These are phyloP conservation scores for Microbotryum scabiosae DNA, from an alignment of 1,284 basidiomycete species.

Conservation along the genomic window DNA sequence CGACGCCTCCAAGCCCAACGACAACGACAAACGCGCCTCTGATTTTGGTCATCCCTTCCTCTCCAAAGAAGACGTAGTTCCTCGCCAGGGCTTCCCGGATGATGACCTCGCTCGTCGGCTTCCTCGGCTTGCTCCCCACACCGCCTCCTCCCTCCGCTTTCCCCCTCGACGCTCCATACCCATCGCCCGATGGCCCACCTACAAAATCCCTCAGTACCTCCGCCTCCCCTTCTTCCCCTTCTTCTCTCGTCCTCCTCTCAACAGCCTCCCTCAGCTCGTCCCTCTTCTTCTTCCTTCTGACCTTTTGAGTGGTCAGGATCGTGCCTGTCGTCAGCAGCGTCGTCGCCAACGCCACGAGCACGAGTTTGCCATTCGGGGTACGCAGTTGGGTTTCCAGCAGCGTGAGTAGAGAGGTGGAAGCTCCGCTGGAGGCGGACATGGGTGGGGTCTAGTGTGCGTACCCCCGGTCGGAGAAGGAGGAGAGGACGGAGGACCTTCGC, in stretches of 20 bases:
- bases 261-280: neutral
- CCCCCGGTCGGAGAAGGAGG: too few relatives aligned
- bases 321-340: conserved; percentile 16
- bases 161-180: neutral
- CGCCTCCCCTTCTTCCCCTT: neutral
- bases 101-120: conserved; percentile 35
- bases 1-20: conserved; percentile 88
- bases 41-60: conserved; percentile 75
- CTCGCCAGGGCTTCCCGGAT: conserved; percentile 63
- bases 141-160: neutral
- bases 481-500: too few relatives aligned
- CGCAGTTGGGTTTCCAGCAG: conserved; percentile 11
- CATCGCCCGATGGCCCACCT: conserved; percentile 1
- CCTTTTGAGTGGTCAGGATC: conserved; percentile 14
- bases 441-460: too few relatives aligned
- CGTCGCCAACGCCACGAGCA: conserved; percentile 18
- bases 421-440: too few relatives aligned
- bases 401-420: conserved; percentile 1
- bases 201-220: conserved; percentile 26
- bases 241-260: neutral
- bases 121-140: conserved; percentile 1
- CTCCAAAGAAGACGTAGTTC: conserved; percentile 91
- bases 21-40: conserved; percentile 71
- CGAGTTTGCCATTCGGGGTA: conserved; percentile 12
- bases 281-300: conserved; percentile 1